Conservation (phyloP, 257 asterid species). For the Solanum phureja region DNA sequence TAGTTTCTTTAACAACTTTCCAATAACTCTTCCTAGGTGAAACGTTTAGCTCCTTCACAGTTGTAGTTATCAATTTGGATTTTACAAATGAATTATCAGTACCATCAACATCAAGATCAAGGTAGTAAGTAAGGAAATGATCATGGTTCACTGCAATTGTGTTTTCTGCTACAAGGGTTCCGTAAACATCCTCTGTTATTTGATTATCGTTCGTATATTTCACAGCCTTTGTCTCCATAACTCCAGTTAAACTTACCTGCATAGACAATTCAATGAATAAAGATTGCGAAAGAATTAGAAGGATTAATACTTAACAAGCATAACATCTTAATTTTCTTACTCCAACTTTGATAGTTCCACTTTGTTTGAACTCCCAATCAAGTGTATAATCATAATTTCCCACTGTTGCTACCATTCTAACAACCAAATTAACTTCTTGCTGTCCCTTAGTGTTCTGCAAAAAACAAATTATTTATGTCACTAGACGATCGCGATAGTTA, state of each 20-base stretch:
- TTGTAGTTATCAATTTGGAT: constrained; percentile 25
- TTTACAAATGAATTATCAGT: constrained; percentile 33
- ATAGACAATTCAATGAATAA: neutral
- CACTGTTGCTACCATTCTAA: constrained; percentile 63
- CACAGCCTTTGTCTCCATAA: constrained; percentile 47
- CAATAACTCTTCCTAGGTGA: constrained; percentile 68
- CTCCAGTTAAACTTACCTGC: constrained; percentile 53
- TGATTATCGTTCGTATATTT: constrained; percentile 13
- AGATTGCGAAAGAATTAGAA: neutral
- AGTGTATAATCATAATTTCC: constrained; percentile 70
- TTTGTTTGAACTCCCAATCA: constrained; percentile 80
- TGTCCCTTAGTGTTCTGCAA: constrained; percentile 46
- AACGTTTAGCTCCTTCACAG: neutral
- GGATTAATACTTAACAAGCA: neutral
- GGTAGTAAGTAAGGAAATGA: constrained; percentile 53
- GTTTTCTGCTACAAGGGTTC: constrained; percentile 50
- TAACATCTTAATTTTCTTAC: constrained; percentile 22
- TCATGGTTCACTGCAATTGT: constrained; percentile 50
- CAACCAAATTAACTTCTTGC: constrained; percentile 45
- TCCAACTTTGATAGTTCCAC: constrained; percentile 54
- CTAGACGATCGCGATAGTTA: neutral
- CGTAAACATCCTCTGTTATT: constrained; percentile 18
- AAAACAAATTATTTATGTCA: neutral
- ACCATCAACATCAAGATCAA: constrained; percentile 68
- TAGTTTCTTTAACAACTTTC: constrained; percentile 39